Percentiles rank a stretch among this genome's conserved stretches.
phyloP scores from a whole-genome alignment of 345 rosid genomes.

The Iberis pinnata region DNA sequence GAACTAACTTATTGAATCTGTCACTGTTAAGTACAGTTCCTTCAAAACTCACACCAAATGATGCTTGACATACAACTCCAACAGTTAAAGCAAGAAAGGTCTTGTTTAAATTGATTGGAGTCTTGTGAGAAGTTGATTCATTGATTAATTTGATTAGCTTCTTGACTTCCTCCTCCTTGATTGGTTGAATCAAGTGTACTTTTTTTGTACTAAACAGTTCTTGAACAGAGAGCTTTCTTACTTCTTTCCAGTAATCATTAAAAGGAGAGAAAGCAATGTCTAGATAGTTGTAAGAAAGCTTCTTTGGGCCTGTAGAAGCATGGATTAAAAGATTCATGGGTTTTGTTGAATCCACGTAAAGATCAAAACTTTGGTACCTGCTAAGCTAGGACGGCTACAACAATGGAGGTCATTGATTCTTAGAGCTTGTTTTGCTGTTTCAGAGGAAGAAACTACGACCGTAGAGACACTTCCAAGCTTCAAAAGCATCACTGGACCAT shows the following conservation, averaged over 20 bases:
- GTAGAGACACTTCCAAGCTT: conserved; percentile 27
- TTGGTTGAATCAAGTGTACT: conserved; percentile 32
- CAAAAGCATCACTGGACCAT: conserved; percentile 32
- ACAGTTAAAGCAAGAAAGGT: conserved; percentile 23
- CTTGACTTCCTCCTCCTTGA: conserved; percentile 38
- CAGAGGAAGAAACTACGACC: conserved; percentile 24
- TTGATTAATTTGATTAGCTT: conserved; percentile 29
- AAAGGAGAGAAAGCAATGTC: conserved; percentile 46
- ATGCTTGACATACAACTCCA: conserved; percentile 33
- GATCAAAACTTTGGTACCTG: neutral
- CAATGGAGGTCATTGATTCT: conserved; percentile 17
- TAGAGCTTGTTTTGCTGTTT: conserved; percentile 22
- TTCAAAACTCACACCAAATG: conserved; percentile 39
- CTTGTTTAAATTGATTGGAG: conserved; percentile 27
- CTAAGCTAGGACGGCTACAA: conserved; percentile 24
- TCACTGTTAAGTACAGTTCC: conserved; percentile 24
- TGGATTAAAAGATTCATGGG: too few relatives aligned
- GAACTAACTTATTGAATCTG: conserved; percentile 25
- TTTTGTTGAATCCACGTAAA: neutral
- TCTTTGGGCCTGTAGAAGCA: conserved; percentile 33
- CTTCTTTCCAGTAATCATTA: conserved; percentile 39
- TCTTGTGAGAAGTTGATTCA: conserved; percentile 5
- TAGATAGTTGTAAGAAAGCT: conserved; percentile 36
- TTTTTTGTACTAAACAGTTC: conserved; percentile 34
- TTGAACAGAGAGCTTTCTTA: conserved; percentile 31